Evolutionary conservation across 768 basidiomycete genomes (phyloP), one percentile per base, ranked within the genome.

Genomic region (Agaricus sinodeliciosus): DNA sequence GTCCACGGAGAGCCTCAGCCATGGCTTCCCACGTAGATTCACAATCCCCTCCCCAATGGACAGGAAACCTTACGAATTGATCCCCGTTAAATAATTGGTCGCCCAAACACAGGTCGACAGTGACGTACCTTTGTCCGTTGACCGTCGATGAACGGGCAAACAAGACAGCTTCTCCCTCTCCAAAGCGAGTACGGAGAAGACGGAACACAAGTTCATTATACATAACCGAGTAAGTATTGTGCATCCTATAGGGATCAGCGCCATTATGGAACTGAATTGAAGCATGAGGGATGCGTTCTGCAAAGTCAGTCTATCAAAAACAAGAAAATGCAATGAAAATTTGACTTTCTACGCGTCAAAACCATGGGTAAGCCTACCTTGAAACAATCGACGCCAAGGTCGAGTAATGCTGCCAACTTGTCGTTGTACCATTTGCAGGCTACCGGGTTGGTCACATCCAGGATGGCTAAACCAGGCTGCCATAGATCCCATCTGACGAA

Each of bases 21-120:
- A 90, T 88, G 3, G 84, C 87, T 62, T 85, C 84, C 68, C 78
- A 87, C 1, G 84, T 85, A 4, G 82, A 83, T 61, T 87, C 85
- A 65, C 85, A 87, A 56, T 89, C 85, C 2, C 87, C 85, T 45
- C 83, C 82, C 84, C 84, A 84, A 61, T 85, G 82, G 60, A 69
- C 64, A 13, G 71, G 67, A 60, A 71, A 73, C 26, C 72, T 75
- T 36, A 9, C 7, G 22, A 25, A 15, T 16, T 28, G 18, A 11
- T 11, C n/a, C 27, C 26, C 35, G 26, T 15, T 45, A 22, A 19
- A 39, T 12, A 9, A 34, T 45, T 18, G 12, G 12, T 11, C 7
- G n/a, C 18, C 18, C 37, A 12, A 11, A 8, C 15, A 16, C 25
- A 26, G 8, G 27, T 12, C 19, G 22, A 3, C 9, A 22, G 22